Evolutionary conservation across 495 filamentous ascomycete genomes (phyloP).

Genomic region (Penicillium fimorum): DNA sequence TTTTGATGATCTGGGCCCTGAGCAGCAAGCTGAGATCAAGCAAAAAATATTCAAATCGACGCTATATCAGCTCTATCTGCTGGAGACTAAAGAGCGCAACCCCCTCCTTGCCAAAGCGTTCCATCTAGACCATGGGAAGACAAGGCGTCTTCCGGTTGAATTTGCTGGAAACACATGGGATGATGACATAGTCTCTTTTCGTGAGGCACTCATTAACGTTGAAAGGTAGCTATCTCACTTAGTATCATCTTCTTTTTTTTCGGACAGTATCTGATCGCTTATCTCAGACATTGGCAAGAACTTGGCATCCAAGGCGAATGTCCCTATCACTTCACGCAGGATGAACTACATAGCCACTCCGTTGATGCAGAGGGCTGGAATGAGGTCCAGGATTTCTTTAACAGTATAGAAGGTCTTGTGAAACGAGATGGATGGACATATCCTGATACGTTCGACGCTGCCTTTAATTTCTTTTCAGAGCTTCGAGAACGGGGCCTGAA

Average conservation of each 20-base stretch:
- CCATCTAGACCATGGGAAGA: slow-evolving; percentile 30
- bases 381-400: slow-evolving; percentile 21
- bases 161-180: slow-evolving; percentile 34
- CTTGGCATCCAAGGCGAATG: slow-evolving; percentile 25
- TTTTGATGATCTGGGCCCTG: slow-evolving; percentile 16
- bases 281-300: slow-evolving; percentile 29
- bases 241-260: not conserved
- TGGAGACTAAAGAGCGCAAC: slow-evolving; percentile 22
- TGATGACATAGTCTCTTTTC: slow-evolving; percentile 34
- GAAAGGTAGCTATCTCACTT: slow-evolving; percentile 19
- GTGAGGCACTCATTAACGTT: slow-evolving; percentile 33
- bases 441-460: slow-evolving; percentile 29
- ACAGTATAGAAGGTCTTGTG: slow-evolving; percentile 27
- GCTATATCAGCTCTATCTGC: slow-evolving; percentile 29
- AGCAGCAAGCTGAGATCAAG: slow-evolving; percentile 29
- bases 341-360: slow-evolving; percentile 28
- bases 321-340: slow-evolving; percentile 32
- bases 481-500: slow-evolving; percentile 20
- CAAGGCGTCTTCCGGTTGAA: slow-evolving; percentile 27
- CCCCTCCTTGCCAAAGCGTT: slow-evolving; percentile 22
- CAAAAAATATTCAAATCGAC: slow-evolving; percentile 28
- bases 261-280: slow-evolving; percentile 3
- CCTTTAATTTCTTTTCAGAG: slow-evolving; percentile 25
- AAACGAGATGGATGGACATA: slow-evolving; percentile 40
- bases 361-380: slow-evolving; percentile 38